Conservation (phyloP, 768 basidiomycete species). For the Boletus reticulatus region DNA sequence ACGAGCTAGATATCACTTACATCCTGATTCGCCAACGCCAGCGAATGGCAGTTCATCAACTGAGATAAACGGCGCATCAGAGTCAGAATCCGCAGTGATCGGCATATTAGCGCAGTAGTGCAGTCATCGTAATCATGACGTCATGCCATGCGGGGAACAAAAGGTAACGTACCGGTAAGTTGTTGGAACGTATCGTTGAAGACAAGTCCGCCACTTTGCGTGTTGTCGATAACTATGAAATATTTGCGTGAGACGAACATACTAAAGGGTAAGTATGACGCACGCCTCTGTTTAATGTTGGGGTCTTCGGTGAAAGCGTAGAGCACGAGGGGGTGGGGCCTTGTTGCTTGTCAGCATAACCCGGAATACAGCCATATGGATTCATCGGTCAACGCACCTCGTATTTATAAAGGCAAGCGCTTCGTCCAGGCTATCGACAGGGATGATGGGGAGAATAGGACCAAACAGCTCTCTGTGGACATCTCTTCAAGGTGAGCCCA, state of each 20-base stretch:
- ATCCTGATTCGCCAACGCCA: slow-evolving; percentile 62
- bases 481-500: neutral
- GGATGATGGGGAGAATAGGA: slow-evolving; percentile 62
- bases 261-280: slow-evolving; percentile 6
- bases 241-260: neutral
- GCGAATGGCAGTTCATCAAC: slow-evolving; percentile 47
- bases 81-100: neutral
- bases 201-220: slow-evolving; percentile 53
- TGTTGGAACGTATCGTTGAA: slow-evolving; percentile 64
- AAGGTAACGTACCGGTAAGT: slow-evolving; percentile 38
- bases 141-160: neutral
- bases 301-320: slow-evolving; percentile 61
- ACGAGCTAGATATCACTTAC: slow-evolving; percentile 36
- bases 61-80: slow-evolving; percentile 6
- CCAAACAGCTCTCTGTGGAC: slow-evolving; percentile 66
- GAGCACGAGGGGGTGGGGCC: slow-evolving; percentile 57
- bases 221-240: slow-evolving; percentile 49
- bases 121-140: slow-evolving; percentile 5
- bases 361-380: neutral
- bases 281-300: slow-evolving; percentile 38
- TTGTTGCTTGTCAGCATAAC: slow-evolving; percentile 23
- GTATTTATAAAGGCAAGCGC: slow-evolving; percentile 54
- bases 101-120: slow-evolving; percentile 9
- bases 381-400: slow-evolving; percentile 36
- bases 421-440: slow-evolving; percentile 52